phyloP scores from a whole-genome alignment of 2,329 filamentous ascomycete genomes.

The Trichoderma pleuroti region DNA sequence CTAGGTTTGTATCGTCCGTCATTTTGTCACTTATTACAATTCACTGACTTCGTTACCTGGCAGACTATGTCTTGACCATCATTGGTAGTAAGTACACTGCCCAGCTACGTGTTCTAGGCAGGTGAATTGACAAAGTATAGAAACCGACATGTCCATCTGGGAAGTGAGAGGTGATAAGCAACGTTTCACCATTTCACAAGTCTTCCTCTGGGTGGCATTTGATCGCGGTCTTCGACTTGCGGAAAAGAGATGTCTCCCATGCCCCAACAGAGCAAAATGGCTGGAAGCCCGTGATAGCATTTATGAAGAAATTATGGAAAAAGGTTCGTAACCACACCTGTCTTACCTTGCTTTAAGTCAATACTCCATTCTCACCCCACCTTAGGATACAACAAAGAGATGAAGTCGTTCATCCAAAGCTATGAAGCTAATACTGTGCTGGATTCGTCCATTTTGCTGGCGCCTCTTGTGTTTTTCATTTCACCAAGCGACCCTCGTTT shows the following conservation, averaged over 20 bases:
- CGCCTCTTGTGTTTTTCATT: conserved; percentile 76
- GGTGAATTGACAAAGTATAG: conserved; percentile 30
- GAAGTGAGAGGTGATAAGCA: conserved; percentile 73
- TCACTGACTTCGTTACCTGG: neutral
- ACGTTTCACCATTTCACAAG: conserved; percentile 76
- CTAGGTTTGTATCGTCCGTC: conserved; percentile 39
- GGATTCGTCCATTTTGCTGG: conserved; percentile 72
- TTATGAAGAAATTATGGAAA: conserved; percentile 76
- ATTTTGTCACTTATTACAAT: neutral
- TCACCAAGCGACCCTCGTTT: conserved; percentile 74
- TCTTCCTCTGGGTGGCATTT: conserved; percentile 80
- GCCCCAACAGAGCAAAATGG: conserved; percentile 66
- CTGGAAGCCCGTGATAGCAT: conserved; percentile 61
- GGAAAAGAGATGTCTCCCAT: conserved; percentile 73
- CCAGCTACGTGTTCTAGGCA: neutral
- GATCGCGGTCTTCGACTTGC: conserved; percentile 70
- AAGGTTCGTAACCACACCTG: conserved; percentile 37
- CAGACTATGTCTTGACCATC: conserved; percentile 67
- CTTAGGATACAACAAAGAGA: conserved; percentile 64
- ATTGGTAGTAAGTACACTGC: conserved; percentile 46
- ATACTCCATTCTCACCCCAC: neutral
- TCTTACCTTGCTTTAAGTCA: no score
- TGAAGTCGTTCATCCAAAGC: conserved; percentile 70
- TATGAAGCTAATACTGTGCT: conserved; percentile 68
- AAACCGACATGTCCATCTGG: conserved; percentile 80